These are phyloP conservation scores for Ustilago vetiveriae DNA, from an alignment of 1,284 basidiomycete species.

Conservation along the genomic window DNA sequence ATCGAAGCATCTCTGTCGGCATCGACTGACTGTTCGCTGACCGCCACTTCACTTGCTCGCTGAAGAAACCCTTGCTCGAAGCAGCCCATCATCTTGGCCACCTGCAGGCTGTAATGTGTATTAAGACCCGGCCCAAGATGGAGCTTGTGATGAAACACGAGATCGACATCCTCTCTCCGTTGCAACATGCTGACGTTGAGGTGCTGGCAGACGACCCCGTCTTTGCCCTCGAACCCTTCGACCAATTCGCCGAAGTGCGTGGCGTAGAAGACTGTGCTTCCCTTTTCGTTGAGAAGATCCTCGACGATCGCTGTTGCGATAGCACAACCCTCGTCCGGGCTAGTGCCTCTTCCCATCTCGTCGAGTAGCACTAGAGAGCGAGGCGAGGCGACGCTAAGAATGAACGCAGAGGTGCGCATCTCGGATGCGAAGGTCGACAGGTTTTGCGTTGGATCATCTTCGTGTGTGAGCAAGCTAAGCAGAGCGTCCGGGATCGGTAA, in stretches of 20 bases:
- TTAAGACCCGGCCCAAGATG: conserved; percentile 29
- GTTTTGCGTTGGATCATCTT: conserved; percentile 74
- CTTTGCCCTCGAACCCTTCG: conserved; percentile 29
- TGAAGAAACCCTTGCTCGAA: conserved; percentile 22
- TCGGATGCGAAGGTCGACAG: conserved; percentile 49
- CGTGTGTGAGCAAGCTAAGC: conserved; percentile 87
- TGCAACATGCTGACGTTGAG: conserved; percentile 25
- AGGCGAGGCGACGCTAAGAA: conserved; percentile 72
- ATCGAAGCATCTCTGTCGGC: neutral
- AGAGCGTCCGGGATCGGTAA: conserved; percentile 81
- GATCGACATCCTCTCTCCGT: conserved; percentile 8
- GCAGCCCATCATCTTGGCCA: conserved; percentile 47
- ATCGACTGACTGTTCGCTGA: conserved; percentile 6
- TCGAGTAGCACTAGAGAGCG: conserved; percentile 83
- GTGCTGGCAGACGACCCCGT: conserved; percentile 34
- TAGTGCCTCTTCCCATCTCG: conserved; percentile 87
- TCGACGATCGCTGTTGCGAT: conserved; percentile 93
- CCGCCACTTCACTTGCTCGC: conserved; percentile 20
- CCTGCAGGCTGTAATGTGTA: conserved; percentile 45
- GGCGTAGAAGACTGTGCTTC: conserved; percentile 88
- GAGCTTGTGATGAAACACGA: conserved; percentile 42
- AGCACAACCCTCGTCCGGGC: conserved; percentile 84
- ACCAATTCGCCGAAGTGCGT: conserved; percentile 73
- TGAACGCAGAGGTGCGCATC: conserved; percentile 66
- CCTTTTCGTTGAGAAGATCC: conserved; percentile 73